A percentile compares a stretch with the other conserved stretches of the same genome.
Evolutionary conservation across 495 filamentous ascomycete species (phyloP).

Genomic region (Penicillium mononematosum): DNA sequence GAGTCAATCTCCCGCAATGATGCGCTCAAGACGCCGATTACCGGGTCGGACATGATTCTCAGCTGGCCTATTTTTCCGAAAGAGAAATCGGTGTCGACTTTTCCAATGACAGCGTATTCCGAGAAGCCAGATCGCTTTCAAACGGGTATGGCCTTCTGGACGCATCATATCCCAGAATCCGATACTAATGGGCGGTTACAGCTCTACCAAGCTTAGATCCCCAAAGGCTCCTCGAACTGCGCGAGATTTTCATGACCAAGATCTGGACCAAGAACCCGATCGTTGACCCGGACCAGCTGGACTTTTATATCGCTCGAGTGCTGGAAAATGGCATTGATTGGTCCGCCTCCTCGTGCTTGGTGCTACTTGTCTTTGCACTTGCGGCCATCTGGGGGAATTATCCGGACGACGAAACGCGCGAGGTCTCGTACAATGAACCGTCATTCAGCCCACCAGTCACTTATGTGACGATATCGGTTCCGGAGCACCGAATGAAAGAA

Average conservation of each 20-base stretch:
- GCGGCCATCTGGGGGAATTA: constrained; percentile 39
- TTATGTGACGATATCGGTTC: constrained; percentile 25
- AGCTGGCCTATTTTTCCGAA: constrained; percentile 33
- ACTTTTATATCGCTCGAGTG: constrained; percentile 25
- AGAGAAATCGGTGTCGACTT: constrained; percentile 29
- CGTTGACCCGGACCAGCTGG: constrained; percentile 27
- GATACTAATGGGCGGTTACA: constrained; percentile 11
- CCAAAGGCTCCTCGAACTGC: constrained; percentile 28
- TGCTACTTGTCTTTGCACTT: constrained; percentile 37
- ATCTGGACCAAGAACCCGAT: constrained; percentile 35
- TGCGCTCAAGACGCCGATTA: constrained; percentile 32
- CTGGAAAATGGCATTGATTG: constrained; percentile 34
- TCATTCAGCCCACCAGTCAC: constrained; percentile 18
- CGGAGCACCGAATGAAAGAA: constrained; percentile 28
- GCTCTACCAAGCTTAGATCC: constrained; percentile 23
- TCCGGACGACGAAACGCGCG: constrained; percentile 29
- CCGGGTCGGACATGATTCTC: constrained; percentile 35
- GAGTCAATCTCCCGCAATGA: constrained; percentile 34
- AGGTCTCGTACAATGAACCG: constrained; percentile 21
- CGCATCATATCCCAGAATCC: not conserved
- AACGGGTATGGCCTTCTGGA: constrained; percentile 17
- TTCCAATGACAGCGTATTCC: constrained; percentile 27
- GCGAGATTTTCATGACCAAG: constrained; percentile 30
- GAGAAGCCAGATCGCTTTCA: constrained; percentile 30
- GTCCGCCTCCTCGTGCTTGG: constrained; percentile 34